phyloP scores from a whole-genome alignment of 2,329 filamentous ascomycete species.

The Claviceps sorghi region DNA sequence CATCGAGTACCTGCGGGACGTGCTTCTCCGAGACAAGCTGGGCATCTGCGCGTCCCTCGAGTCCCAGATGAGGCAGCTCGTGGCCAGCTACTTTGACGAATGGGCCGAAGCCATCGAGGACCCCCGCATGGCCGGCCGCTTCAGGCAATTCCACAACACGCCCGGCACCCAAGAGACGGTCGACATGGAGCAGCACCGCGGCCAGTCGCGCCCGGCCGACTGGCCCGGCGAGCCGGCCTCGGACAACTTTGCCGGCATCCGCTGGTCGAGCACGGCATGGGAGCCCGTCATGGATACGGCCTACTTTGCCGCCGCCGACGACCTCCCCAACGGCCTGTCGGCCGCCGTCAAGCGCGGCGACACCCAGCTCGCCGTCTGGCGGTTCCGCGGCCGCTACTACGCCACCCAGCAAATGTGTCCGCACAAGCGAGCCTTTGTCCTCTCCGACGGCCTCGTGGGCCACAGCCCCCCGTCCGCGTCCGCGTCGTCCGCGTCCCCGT shows the following conservation, averaged over 20 bases:
- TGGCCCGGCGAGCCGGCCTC: slow-evolving; percentile 57
- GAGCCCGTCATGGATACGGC: slow-evolving; percentile 60
- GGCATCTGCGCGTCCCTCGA: slow-evolving; percentile 76
- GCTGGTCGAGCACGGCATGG: slow-evolving; percentile 53
- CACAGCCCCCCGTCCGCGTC: slow-evolving; percentile 9
- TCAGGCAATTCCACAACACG: slow-evolving; percentile 77
- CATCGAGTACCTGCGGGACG: slow-evolving; percentile 66
- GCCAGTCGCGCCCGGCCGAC: slow-evolving; percentile 58
- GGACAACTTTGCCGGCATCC: slow-evolving; percentile 58
- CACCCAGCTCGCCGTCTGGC: slow-evolving; percentile 79
- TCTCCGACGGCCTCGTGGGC: slow-evolving; percentile 73
- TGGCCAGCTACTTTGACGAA: slow-evolving; percentile 77
- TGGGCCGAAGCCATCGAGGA: slow-evolving; percentile 71
- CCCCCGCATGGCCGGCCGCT: slow-evolving; percentile 52
- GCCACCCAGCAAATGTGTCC: slow-evolving; percentile 91
- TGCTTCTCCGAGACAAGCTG: slow-evolving; percentile 72
- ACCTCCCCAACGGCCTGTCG: slow-evolving; percentile 56
- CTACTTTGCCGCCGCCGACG: slow-evolving; percentile 51
- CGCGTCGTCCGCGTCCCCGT: slow-evolving; percentile 31
- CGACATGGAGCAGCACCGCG: slow-evolving; percentile 58
- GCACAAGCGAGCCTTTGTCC: slow-evolving; percentile 79
- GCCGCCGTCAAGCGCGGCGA: slow-evolving; percentile 74
- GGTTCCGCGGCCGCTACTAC: slow-evolving; percentile 66
- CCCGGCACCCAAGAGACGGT: slow-evolving; percentile 52
- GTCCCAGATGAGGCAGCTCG: slow-evolving; percentile 73